Conservation (phyloP, 768 basidiomycete genomes). For the Boletus patriciae region DNA sequence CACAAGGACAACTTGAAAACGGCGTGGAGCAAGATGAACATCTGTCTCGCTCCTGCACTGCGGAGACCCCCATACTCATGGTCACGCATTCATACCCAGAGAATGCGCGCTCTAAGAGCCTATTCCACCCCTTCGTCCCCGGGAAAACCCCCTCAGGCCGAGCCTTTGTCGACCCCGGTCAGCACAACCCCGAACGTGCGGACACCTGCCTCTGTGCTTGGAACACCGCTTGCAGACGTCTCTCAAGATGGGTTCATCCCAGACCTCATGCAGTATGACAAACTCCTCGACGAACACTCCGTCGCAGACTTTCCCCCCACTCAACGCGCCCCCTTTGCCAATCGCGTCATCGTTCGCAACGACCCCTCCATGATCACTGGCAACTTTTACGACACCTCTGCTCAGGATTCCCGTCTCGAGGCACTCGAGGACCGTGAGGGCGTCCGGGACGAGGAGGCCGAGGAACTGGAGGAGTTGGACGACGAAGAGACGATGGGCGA, state of each 20-base stretch:
- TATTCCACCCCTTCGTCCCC: conserved; percentile 21
- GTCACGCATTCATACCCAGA: neutral
- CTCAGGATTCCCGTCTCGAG: conserved; percentile 1
- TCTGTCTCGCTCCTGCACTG: conserved; percentile 16
- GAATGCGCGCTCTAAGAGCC: conserved; percentile 5
- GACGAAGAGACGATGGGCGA: conserved; percentile 23
- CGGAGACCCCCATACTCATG: conserved; percentile 11
- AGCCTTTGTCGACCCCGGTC: conserved; percentile 3
- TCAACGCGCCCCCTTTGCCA: conserved; percentile 52
- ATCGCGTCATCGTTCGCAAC: conserved; percentile 67
- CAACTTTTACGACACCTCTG: conserved; percentile 25
- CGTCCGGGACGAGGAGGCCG: conserved; percentile 10
- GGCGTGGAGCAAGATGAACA: conserved; percentile 24
- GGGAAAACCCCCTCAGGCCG: neutral
- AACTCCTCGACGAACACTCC: conserved; percentile 61
- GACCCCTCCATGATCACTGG: conserved; percentile 65
- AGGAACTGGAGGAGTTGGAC: conserved; percentile 16
- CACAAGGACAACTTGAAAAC: neutral
- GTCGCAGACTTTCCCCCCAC: conserved; percentile 53
- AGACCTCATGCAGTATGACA: conserved; percentile 62
- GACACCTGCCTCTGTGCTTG: conserved; percentile 7
- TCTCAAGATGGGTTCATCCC: conserved; percentile 43
- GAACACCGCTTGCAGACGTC: conserved; percentile 19
- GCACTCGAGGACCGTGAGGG: conserved; percentile 10
- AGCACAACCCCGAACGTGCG: neutral